Base-by-base conservation (phyloP, 2,329 filamentous ascomycete genomes). In the Thielaviopsis punctulata region DNA sequence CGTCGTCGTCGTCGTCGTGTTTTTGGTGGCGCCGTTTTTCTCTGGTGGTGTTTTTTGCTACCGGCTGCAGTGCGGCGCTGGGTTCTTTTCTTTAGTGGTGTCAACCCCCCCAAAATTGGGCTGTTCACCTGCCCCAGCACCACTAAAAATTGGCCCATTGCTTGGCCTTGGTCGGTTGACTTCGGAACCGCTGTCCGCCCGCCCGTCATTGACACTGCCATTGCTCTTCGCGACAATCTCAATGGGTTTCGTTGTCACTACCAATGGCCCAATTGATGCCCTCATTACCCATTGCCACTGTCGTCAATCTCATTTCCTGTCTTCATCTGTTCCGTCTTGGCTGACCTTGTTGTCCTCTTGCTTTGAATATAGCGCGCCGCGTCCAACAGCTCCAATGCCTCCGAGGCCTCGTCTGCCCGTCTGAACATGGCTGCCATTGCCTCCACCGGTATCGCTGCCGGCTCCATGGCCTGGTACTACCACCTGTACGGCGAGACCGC, bases 381-480 rank as follows among this genome's bases (percentile, higher is more conserved):
- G 58, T 90, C 87, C 64, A 82, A 85, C 63, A 80, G 79, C 70
- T 83, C 83, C 69, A 75, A 79, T 67, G 78, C 84, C 67, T 75
- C 78, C 67, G 79, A 82, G 65, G 66, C 69, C 57, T 83, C 86
- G 63, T 76, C 84, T 62, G 82, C 85, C 69, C 82, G 82, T 70
- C 76, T 92, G 69, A 95, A 90, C 71, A 75, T 89, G 63, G 84
- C 89, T 66, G 87, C 86, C 65, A 79, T 80, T 63, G 86, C 85
- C 65, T 89, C 92, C 62, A 95, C 88, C 62, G 80, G 84, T 62
- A 77, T 88, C 65, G 87, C 90, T 62, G 74, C 86, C 69, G 89
- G 88, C 63, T 90, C 90, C 60, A 81, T 90, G 64, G 89, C 86
- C 62, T 96, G 89, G 88, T 96, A 95, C 75, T 94, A 90, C 70